Conservation (phyloP, 106 monocot genomes). For the Dendrobium nobile region DNA sequence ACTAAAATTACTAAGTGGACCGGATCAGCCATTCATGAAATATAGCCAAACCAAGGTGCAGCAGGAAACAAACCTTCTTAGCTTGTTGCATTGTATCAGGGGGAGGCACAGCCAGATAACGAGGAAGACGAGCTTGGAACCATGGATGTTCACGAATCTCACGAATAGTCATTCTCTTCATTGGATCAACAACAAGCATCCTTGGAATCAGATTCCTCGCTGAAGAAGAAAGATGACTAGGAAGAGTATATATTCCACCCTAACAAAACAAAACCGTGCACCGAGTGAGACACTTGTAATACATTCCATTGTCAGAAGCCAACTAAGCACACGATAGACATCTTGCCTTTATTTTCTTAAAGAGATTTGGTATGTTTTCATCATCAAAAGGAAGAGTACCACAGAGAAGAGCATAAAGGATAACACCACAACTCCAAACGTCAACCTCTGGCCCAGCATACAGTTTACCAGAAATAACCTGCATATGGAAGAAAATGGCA, state of each 20-base stretch:
- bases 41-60: not conserved
- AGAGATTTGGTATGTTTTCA: constrained; percentile 24
- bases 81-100: constrained; percentile 47
- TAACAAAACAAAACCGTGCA: constrained; percentile 10
- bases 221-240: constrained; percentile 49
- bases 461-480: constrained; percentile 35
- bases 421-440: constrained; percentile 28
- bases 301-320: not conserved
- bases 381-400: constrained; percentile 27
- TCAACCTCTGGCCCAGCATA: constrained; percentile 21
- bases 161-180: constrained; percentile 52
- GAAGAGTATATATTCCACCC: constrained; percentile 61
- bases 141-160: constrained; percentile 55
- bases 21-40: not conserved
- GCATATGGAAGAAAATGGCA: constrained; percentile 1
- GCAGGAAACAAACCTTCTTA: constrained; percentile 30
- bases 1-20: not conserved
- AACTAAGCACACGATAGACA: not conserved
- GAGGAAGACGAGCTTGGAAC: constrained; percentile 51
- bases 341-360: constrained; percentile 26
- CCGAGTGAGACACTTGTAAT: not conserved
- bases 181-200: constrained; percentile 57
- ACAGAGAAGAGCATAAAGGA: constrained; percentile 25
- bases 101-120: constrained; percentile 49
- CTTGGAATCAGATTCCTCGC: constrained; percentile 62